These are phyloP conservation scores for Penicillium sp. DNA, from an alignment of 2,329 filamentous ascomycete species.

Conservation along the genomic window DNA sequence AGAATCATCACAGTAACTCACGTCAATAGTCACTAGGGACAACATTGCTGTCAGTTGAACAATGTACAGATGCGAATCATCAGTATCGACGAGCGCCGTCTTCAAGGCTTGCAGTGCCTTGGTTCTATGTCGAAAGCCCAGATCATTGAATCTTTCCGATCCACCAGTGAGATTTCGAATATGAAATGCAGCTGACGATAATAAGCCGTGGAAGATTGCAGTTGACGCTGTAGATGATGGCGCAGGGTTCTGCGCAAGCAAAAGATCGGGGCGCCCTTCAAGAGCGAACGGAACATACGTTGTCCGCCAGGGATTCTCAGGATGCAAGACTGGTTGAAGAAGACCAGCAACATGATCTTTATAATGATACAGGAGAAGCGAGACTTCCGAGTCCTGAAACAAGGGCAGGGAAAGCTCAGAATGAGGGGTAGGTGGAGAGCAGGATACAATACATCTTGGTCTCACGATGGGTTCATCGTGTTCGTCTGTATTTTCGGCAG, in stretches of 20 bases:
- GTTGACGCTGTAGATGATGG: constrained; percentile 4
- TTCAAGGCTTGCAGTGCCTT: constrained; percentile 8
- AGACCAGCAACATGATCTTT: constrained; percentile 11
- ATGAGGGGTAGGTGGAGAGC: neutral
- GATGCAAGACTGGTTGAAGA: constrained; percentile 11
- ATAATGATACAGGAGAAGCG: constrained; percentile 8
- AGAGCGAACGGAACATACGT: constrained; percentile 15
- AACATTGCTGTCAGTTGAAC: constrained; percentile 19
- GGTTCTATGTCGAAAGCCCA: constrained; percentile 6
- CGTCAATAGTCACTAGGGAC: constrained; percentile 20
- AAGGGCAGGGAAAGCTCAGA: neutral
- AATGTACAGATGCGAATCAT: constrained; percentile 5
- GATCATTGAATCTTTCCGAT: neutral
- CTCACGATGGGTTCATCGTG: neutral
- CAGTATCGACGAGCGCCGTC: neutral
- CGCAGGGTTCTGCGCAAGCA: neutral
- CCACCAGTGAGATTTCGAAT: constrained; percentile 7
- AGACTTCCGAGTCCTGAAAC: constrained; percentile 1
- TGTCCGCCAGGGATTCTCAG: constrained; percentile 11
- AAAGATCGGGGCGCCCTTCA: constrained; percentile 7
- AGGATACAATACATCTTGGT: neutral
- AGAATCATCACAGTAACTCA: constrained; percentile 2
- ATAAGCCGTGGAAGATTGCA: constrained; percentile 11
- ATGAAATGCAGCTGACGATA: constrained; percentile 14
- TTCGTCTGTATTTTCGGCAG: neutral